phyloP scores from a whole-genome alignment of 192 early-diverging fungal species.

The Pecoramyces ruminantium region DNA sequence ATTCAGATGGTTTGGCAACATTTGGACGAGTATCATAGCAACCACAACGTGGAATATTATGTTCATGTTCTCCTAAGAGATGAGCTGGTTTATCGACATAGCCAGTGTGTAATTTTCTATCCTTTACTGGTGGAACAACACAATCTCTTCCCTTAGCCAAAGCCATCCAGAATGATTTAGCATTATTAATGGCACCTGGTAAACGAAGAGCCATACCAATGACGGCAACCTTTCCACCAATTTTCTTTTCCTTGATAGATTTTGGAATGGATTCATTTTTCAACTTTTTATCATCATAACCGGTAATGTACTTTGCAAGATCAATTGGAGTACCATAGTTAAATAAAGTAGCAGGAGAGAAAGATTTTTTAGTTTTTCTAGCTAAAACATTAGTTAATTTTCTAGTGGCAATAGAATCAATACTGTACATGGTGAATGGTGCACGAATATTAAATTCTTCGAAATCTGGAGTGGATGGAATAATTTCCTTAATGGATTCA shows the following conservation, averaged over 20 bases:
- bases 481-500: not conserved
- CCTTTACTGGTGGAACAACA: no score
- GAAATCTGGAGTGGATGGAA: not conserved
- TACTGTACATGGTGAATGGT: not conserved
- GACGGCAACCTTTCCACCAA: not conserved
- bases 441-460: not conserved
- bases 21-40: no score
- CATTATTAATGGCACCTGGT: not conserved
- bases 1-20: no score
- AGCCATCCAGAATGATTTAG: not conserved
- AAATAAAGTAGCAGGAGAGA: not conserved
- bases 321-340: not conserved
- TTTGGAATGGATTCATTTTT: not conserved
- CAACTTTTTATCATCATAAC: not conserved
- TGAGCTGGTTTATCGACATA: no score
- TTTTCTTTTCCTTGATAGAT: not conserved
- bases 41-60: no score
- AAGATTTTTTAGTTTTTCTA: not conserved
- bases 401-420: not conserved
- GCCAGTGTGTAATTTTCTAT: no score
- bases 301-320: not conserved
- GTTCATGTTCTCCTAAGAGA: no score
- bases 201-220: not conserved
- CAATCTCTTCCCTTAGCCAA: no score
- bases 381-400: not conserved